Evolutionary conservation across 1,139 yeast species (phyloP).

Genomic region (Zygosaccharomyces pseudobailii): DNA sequence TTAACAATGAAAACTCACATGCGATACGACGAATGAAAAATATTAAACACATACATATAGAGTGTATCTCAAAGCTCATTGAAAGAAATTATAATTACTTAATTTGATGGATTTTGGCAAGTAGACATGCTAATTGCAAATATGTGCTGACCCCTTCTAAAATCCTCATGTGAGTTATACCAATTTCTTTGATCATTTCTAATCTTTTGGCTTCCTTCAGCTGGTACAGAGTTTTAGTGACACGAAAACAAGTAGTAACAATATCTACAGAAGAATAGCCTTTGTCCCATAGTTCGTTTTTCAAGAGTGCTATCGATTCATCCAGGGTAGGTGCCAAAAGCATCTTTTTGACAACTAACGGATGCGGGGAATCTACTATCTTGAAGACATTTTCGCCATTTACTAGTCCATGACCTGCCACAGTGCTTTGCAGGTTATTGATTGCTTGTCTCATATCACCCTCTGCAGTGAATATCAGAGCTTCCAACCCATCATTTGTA

Average conservation of each 20-base stretch:
- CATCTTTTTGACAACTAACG: conserved; percentile 76
- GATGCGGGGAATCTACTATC: conserved; percentile 96
- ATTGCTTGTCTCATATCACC: conserved; percentile 99
- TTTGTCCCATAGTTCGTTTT: conserved; percentile 65
- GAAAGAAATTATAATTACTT: conserved; percentile 4
- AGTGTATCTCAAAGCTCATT: neutral
- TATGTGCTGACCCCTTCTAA: conserved; percentile 90
- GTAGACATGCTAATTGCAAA: conserved; percentile 78
- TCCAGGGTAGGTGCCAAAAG: conserved; percentile 60
- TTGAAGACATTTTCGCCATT: conserved; percentile 89
- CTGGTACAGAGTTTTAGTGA: conserved; percentile 68
- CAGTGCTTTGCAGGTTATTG: conserved; percentile 88
- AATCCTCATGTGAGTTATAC: conserved; percentile 85
- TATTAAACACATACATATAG: neutral
- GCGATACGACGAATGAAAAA: no score
- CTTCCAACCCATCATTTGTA: conserved; percentile 88
- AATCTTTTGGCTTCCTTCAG: conserved; percentile 63
- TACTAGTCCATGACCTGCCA: conserved; percentile 88
- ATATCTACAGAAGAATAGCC: conserved; percentile 95
- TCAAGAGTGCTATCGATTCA: conserved; percentile 61
- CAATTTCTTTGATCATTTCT: conserved; percentile 78
- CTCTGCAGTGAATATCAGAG: conserved; percentile 92
- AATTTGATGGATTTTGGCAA: conserved; percentile 50
- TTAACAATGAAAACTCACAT: neutral
- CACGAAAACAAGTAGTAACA: conserved; percentile 84